phyloP scores from a whole-genome alignment of 768 basidiomycete species.

The Lentinula lateritia region DNA sequence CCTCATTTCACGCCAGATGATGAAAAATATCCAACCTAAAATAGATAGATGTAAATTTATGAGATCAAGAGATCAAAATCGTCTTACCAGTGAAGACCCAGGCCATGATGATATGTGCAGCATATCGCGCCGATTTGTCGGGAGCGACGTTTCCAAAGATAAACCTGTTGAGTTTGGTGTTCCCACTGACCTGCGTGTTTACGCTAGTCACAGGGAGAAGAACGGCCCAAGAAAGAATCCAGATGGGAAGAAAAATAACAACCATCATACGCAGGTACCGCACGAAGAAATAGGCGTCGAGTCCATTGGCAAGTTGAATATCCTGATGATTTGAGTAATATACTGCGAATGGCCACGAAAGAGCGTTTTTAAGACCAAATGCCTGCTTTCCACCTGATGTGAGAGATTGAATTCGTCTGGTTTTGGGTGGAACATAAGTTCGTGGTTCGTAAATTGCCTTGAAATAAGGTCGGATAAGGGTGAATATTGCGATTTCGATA shows the following conservation, averaged over 20 bases:
- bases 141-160: slow-evolving; percentile 74
- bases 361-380: slow-evolving; percentile 13
- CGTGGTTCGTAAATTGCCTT: slow-evolving; percentile 86
- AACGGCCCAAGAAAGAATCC: slow-evolving; percentile 83
- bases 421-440: slow-evolving; percentile 51
- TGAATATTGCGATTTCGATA: slow-evolving; percentile 68
- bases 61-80: background rate
- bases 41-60: background rate
- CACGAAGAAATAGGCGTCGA: slow-evolving; percentile 92
- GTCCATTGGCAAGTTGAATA: slow-evolving; percentile 66
- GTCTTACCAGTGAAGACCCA: slow-evolving; percentile 75
- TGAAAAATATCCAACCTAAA: slow-evolving; percentile 80
- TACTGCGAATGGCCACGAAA: slow-evolving; percentile 66
- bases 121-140: slow-evolving; percentile 52
- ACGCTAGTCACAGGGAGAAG: slow-evolving; percentile 72
- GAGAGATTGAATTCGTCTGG: slow-evolving; percentile 41
- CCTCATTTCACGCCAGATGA: slow-evolving; percentile 74
- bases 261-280: slow-evolving; percentile 85
- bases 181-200: slow-evolving; percentile 37
- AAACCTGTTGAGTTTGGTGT: slow-evolving; percentile 60
- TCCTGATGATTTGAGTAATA: slow-evolving; percentile 55
- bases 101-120: slow-evolving; percentile 72
- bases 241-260: slow-evolving; percentile 82
- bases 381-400: background rate
- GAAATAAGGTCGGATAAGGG: slow-evolving; percentile 81